These are phyloP conservation scores for Arthrobotrys sinensis DNA, from an alignment of 2,329 filamentous ascomycete species.

Conservation along the genomic window DNA sequence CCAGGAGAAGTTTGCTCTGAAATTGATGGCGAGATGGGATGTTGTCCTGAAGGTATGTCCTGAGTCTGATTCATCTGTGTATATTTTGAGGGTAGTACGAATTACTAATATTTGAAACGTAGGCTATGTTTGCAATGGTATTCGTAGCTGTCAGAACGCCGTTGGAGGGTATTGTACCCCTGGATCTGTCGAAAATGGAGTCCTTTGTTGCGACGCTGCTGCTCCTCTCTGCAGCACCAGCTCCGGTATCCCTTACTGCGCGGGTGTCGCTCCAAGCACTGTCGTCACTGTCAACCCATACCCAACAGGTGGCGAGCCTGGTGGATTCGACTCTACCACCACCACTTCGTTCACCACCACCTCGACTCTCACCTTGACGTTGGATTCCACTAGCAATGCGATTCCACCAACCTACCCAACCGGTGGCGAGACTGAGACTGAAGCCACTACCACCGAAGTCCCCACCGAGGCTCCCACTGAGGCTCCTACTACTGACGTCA, in stretches of 20 bases:
- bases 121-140: constrained; percentile 49
- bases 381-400: constrained; percentile 19
- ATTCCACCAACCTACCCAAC: constrained; percentile 12
- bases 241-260: constrained; percentile 55
- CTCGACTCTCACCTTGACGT: constrained; percentile 15
- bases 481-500: background rate
- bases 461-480: constrained; percentile 20
- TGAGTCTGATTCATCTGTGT: background rate
- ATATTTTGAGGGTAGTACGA: too few relatives aligned
- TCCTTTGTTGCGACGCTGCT: constrained; percentile 48
- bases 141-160: constrained; percentile 45
- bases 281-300: constrained; percentile 42
- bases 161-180: constrained; percentile 37
- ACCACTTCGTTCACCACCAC: constrained; percentile 33
- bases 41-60: constrained; percentile 54
- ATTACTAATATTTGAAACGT: background rate
- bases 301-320: constrained; percentile 18
- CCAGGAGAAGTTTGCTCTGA: constrained; percentile 49
- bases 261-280: constrained; percentile 46
- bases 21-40: constrained; percentile 47
- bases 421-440: constrained; percentile 10
- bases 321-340: constrained; percentile 37
- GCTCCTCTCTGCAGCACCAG: constrained; percentile 56
- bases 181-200: constrained; percentile 42
- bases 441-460: background rate